phyloP scores from a whole-genome alignment of 1,284 basidiomycete species.

The Volvariella volvacea region DNA sequence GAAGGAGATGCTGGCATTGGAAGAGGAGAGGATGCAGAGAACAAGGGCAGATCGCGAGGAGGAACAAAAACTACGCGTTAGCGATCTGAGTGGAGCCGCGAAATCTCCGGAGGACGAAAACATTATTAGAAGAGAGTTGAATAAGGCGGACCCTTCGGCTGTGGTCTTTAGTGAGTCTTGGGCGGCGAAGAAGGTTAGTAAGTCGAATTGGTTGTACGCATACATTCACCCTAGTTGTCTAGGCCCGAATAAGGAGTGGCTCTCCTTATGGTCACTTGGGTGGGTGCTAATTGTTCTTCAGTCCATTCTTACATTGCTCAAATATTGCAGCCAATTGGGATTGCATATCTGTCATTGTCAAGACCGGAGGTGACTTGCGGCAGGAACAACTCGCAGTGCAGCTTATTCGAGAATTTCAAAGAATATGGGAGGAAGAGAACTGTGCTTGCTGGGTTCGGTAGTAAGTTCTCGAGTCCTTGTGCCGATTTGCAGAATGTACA shows the following conservation, averaged over 20 bases:
- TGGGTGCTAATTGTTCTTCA: slow-evolving; percentile 18
- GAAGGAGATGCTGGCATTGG: slow-evolving; percentile 96
- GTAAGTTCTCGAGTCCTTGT: no score
- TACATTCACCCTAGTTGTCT: slow-evolving; percentile 9
- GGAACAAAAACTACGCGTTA: slow-evolving; percentile 50
- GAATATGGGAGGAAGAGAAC: slow-evolving; percentile 93
- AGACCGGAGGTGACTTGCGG: slow-evolving; percentile 93
- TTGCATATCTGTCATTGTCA: slow-evolving; percentile 96
- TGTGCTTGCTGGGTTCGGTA: slow-evolving; percentile 89
- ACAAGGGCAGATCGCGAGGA: slow-evolving; percentile 73
- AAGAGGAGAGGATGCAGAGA: slow-evolving; percentile 93
- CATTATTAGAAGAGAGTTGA: slow-evolving; percentile 89
- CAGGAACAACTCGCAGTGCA: slow-evolving; percentile 98
- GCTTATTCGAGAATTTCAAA: slow-evolving; percentile 88
- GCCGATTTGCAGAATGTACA: no score
- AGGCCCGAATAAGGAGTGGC: slow-evolving; percentile 84
- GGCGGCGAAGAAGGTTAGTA: slow-evolving; percentile 81
- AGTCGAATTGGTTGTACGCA: neutral
- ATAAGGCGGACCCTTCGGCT: slow-evolving; percentile 95
- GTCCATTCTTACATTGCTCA: slow-evolving; percentile 1
- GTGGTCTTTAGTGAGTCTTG: slow-evolving; percentile 95
- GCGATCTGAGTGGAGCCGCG: slow-evolving; percentile 36
- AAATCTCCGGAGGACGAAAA: slow-evolving; percentile 85
- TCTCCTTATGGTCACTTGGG: slow-evolving; percentile 96
- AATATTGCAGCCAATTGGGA: slow-evolving; percentile 57